Evolutionary conservation across 805 yeast species (phyloP).

Genomic region (Ogataea paraovalis): DNA sequence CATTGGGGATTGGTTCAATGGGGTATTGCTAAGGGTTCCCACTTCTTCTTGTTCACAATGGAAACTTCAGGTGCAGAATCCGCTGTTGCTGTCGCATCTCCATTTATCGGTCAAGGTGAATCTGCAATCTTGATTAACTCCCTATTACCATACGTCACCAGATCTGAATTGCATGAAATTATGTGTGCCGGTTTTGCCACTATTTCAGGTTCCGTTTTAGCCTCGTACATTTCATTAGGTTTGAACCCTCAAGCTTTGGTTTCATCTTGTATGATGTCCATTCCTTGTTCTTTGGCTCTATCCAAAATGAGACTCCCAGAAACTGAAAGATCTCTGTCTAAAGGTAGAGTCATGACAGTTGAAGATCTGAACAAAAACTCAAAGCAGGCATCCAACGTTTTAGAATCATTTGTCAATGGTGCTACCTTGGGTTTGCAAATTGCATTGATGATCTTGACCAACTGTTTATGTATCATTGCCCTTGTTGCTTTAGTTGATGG

Average conservation of each 20-base stretch:
- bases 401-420: conserved; percentile 44
- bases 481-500: conserved; percentile 54
- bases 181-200: conserved; percentile 63
- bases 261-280: conserved; percentile 66
- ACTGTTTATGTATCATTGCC: conserved; percentile 58
- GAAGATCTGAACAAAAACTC: conserved; percentile 34
- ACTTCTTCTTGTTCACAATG: conserved; percentile 57
- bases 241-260: conserved; percentile 59
- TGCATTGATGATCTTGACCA: conserved; percentile 54
- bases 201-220: conserved; percentile 60
- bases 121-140: conserved; percentile 58
- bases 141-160: conserved; percentile 53
- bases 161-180: conserved; percentile 59
- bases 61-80: conserved; percentile 61
- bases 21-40: conserved; percentile 53
- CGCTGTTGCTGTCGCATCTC: conserved; percentile 63
- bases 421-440: conserved; percentile 53
- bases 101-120: conserved; percentile 65
- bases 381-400: conserved; percentile 39
- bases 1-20: conserved; percentile 60
- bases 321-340: conserved; percentile 49
- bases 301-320: conserved; percentile 60
- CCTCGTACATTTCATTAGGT: conserved; percentile 60
- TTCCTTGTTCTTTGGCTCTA: conserved; percentile 59
- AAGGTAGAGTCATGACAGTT: conserved; percentile 46